A percentile compares a stretch with the other conserved stretches of the same genome.
Conservation (phyloP, 106 monocot species). For the Platanthera zijinensis region DNA sequence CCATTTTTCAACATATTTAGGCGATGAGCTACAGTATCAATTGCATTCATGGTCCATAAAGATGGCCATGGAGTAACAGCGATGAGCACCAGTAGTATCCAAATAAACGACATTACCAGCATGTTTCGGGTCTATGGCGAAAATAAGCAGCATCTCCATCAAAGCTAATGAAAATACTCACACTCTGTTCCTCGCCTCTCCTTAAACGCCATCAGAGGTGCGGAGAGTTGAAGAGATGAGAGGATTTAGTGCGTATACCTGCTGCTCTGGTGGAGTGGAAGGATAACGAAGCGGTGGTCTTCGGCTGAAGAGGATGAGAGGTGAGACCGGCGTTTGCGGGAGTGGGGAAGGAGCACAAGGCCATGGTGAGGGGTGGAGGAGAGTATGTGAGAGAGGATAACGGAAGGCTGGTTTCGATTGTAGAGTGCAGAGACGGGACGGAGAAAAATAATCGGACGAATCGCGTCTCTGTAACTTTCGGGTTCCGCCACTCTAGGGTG, state of each 20-base stretch:
- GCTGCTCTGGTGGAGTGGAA: background rate
- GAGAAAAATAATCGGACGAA: too few relatives aligned
- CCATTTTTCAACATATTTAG: background rate
- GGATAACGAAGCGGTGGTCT: background rate
- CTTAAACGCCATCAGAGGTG: background rate
- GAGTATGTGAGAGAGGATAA: background rate
- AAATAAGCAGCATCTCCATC: background rate
- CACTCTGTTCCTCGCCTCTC: background rate
- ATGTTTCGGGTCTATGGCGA: too few relatives aligned
- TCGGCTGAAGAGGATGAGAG: background rate
- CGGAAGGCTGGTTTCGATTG: background rate
- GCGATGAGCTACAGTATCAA: too few relatives aligned
- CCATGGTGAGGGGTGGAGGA: background rate
- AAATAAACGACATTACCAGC: too few relatives aligned
- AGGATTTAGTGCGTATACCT: conserved; percentile 2
- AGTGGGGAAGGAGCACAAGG: conserved; percentile 3
- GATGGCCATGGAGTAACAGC: too few relatives aligned
- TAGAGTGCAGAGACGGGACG: too few relatives aligned
- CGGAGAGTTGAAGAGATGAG: background rate
- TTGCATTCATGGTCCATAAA: too few relatives aligned
- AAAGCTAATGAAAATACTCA: background rate
- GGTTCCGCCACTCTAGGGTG: too few relatives aligned
- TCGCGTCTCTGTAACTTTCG: too few relatives aligned
- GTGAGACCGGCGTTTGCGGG: background rate
- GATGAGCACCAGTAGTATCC: too few relatives aligned